These are phyloP conservation scores for Glaciozyma martinii DNA, from an alignment of 768 basidiomycete genomes.

Conservation along the genomic window DNA sequence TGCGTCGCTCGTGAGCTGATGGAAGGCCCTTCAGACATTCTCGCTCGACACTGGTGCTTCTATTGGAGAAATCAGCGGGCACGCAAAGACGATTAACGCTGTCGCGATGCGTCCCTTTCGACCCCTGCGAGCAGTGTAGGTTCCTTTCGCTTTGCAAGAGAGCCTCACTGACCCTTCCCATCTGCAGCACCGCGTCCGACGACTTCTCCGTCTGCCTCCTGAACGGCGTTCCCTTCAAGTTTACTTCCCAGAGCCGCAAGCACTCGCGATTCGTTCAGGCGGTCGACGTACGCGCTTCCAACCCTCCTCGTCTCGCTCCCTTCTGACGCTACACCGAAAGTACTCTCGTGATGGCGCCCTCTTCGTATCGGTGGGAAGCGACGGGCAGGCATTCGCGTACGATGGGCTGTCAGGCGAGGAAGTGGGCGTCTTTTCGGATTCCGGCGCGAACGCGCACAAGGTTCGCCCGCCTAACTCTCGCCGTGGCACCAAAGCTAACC, in stretches of 20 bases:
- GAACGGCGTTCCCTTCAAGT: slow-evolving; percentile 70
- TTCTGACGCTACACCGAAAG: not conserved
- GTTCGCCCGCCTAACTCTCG: too few species aligned
- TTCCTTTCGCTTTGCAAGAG: not conserved
- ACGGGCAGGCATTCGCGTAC: slow-evolving; percentile 78
- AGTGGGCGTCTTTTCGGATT: slow-evolving; percentile 49
- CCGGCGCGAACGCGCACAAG: slow-evolving; percentile 9
- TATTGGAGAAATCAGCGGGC: slow-evolving; percentile 79
- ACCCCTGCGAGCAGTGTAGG: slow-evolving; percentile 25
- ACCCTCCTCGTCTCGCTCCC: not conserved
- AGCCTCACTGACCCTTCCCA: not conserved
- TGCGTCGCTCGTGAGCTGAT: too few species aligned
- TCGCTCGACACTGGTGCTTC: slow-evolving; percentile 43
- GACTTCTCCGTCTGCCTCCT: slow-evolving; percentile 22
- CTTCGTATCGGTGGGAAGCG: slow-evolving; percentile 89
- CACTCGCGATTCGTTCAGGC: slow-evolving; percentile 92
- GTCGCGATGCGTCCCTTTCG: slow-evolving; percentile 19
- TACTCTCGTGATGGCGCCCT: slow-evolving; percentile 73
- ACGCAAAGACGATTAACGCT: slow-evolving; percentile 48
- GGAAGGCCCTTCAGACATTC: slow-evolving; percentile 29
- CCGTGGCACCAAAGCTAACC: too few species aligned
- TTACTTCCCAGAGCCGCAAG: slow-evolving; percentile 42
- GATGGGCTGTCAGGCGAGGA: slow-evolving; percentile 86
- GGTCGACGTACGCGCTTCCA: slow-evolving; percentile 44
- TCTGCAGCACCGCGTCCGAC: slow-evolving; percentile 24